Evolutionary conservation across 257 asterid genomes (phyloP).

Genomic region (Petunia secreta): DNA sequence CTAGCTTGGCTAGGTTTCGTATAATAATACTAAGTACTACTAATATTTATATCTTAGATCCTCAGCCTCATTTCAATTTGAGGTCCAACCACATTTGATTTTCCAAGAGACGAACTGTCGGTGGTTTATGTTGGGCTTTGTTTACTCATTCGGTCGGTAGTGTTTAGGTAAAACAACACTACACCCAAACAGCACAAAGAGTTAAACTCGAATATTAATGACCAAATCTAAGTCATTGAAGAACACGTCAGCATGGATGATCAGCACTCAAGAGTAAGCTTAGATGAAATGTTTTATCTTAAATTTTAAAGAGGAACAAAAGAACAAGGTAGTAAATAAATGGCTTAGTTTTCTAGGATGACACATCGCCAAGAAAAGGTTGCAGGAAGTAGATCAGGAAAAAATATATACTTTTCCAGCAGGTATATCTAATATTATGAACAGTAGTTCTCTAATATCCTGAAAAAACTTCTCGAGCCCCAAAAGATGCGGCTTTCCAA

Average conservation of each 20-base stretch:
- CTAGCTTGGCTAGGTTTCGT: too few relatives aligned
- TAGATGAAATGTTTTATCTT: neutral
- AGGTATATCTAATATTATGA: slow-evolving; percentile 14
- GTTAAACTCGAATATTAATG: neutral
- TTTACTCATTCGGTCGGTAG: neutral
- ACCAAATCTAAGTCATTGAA: neutral
- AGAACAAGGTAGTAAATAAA: slow-evolving; percentile 20
- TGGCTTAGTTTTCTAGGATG: slow-evolving; percentile 17
- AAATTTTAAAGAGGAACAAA: neutral
- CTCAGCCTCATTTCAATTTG: too few relatives aligned
- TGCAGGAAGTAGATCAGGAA: neutral
- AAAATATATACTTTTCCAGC: slow-evolving; percentile 22
- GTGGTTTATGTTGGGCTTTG: neutral
- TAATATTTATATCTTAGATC: too few relatives aligned
- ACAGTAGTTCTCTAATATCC: slow-evolving; percentile 22
- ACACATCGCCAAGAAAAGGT: slow-evolving; percentile 21
- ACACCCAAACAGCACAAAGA: neutral
- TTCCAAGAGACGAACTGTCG: neutral
- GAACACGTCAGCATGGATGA: neutral
- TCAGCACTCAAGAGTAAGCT: neutral
- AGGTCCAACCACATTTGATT: too few relatives aligned
- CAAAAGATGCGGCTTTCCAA: neutral
- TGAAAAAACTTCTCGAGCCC: neutral
- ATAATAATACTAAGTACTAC: too few relatives aligned
- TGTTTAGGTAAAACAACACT: neutral